Evolutionary conservation across 176 grass and related monocot species (phyloP).

Genomic region (barley (Hordeum vulgare)): MorexV3_pseudomolecules_assembly NC_058524.1:618644716-618645215

Average conservation of each 20-base stretch:
- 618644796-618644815: slow-evolving; percentile 25
- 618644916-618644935: not conserved
- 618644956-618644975: slow-evolving; percentile 46
- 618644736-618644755: not conserved
- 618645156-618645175: slow-evolving; percentile 35
- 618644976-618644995: slow-evolving; percentile 41
- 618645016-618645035: slow-evolving; percentile 17
- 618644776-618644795: slow-evolving; percentile 23
- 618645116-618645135: slow-evolving; percentile 45
- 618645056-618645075: not conserved
- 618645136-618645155: slow-evolving; percentile 13
- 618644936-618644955: slow-evolving; percentile 15
- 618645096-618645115: slow-evolving; percentile 32
- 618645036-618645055: slow-evolving; percentile 15
- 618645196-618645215: slow-evolving; percentile 33
- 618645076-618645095: not conserved
- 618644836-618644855: slow-evolving; percentile 34
- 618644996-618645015: slow-evolving; percentile 28
- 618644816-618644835: slow-evolving; percentile 30
- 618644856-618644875: not conserved
- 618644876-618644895: not conserved
- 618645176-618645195: slow-evolving; percentile 39
- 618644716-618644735: not conserved
- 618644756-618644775: slow-evolving; percentile 12
- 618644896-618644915: not conserved